Base-by-base conservation (phyloP, 148 eudicot species). In the Cornus kousa region DNA sequence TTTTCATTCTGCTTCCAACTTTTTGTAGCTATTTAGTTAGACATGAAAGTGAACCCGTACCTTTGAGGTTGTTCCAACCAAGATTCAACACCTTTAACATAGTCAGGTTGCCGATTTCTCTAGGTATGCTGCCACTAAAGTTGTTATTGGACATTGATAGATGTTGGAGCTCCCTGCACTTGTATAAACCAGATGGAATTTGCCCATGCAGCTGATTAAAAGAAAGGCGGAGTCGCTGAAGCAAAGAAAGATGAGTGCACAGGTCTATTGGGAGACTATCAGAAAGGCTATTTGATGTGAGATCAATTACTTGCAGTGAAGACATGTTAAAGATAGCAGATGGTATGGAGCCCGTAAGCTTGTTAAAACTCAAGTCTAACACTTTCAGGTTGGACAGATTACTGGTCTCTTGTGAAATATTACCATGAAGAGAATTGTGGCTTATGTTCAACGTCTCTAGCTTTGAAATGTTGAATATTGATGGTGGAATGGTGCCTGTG, bases 341-440 rank as follows among this genome's bases (percentile, higher is more conserved):
- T 20, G 80, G 80, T 5, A 82, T 72, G 12, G 78, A 66, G 2
- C 80, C 80, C 43, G 76, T 76, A 4, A 77, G 67, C 74, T 65
- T 12, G 73, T 82, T 71, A 9, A 72, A 67, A 28, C 68, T 68
- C 40, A 82, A 35, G 57, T 72, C 60, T 50, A 82, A 24, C 3
- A 5, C 7, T n/a, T 35, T 32, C 16, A 82, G 43, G 1, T 65
- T 74, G 3, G 9, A 19, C 39, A 68, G 81, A 17, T 70, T 78
- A 6, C 81, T 66, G 14, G 32, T 48, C 46, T 50, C 72, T 53
- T 14, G 0, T 72, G 85, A 78, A 22, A 82, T 43, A 53, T 53
- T 53, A 6, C 59, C 59, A 53, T 53, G 59, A 0, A 53, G 59
- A 53, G 17, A 53, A 13, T 53, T 53, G 59, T 11, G 12, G 0